Base-by-base conservation (phyloP, 768 basidiomycete genomes). In the Lentinula guzmanii region DNA sequence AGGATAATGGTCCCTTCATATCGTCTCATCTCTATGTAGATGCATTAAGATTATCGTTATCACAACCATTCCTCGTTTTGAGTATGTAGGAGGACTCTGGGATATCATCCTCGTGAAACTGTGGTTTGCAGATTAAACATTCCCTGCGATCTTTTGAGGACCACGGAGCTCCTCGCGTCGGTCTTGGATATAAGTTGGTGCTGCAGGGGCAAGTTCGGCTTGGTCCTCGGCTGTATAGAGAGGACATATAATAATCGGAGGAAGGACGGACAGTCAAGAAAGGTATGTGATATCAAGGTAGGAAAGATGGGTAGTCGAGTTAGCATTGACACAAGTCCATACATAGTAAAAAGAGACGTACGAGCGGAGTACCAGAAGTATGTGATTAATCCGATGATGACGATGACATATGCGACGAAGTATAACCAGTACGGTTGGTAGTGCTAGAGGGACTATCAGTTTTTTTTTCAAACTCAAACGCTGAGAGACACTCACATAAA, bases 321-420 rank as follows among this genome's bases (percentile, higher is more conserved):
- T 5, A 31, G 34, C 45, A 39, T 53, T 60, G 34, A 64, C 39
- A 10, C 3, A 18, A 13, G 2, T 54, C 4, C 11, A 9, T 3
- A 3, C 4, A 55, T 1, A 21, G 1, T 37, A 4, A 34, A 37
- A 60, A 15, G 39, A 21, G 2, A 80, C 91, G 68, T 75, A 93
- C 91, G 92, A 39, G 87, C 86, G 6, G 87, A 83, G 70, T 82
- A 76, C 91, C 93, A 95, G 77, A 94, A 94, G 74, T 94, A 95
- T 41, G 87, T 81, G 67, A 95, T 76, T 4, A 95, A 80, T 3
- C 93, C 93, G 11, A 76, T 37, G 48, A 94, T 70, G 63, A 93
- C 85, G 13, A 93, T 77, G 1, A 73, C 79, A 67, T 89, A 95
- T 0, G 93, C 82, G 63, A 87, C 76, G 74, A 95, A 95, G 78